phyloP scores from a whole-genome alignment of 2,329 filamentous ascomycete genomes.

The Fusarium equiseti region DNA sequence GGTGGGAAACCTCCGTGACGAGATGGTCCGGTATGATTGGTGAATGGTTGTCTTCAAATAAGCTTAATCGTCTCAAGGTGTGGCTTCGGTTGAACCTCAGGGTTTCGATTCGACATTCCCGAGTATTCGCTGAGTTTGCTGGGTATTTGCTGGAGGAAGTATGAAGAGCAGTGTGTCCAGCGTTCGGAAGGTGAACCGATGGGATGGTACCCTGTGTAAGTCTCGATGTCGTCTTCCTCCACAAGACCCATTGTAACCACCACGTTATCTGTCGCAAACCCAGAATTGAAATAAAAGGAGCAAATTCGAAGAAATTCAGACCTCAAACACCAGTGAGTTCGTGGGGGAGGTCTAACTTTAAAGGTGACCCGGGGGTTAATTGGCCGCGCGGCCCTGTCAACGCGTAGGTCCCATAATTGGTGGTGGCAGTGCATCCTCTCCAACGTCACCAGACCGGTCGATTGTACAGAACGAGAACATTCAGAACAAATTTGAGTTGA shows the following conservation, averaged over 20 bases:
- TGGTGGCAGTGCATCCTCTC: slow-evolving; percentile 41
- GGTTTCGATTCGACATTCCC: background rate
- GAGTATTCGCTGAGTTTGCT: background rate
- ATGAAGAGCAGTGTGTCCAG: background rate
- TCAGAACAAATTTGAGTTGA: background rate
- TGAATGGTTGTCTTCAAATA: slow-evolving; percentile 10
- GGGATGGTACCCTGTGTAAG: background rate
- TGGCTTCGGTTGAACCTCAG: slow-evolving; percentile 20
- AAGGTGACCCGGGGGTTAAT: slow-evolving; percentile 10
- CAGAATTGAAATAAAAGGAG: background rate
- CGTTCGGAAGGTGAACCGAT: background rate
- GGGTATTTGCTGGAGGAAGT: background rate
- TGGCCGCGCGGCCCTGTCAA: slow-evolving; percentile 42
- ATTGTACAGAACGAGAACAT: background rate
- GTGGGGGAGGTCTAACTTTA: slow-evolving; percentile 20
- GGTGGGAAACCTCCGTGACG: slow-evolving; percentile 4
- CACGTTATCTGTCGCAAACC: background rate
- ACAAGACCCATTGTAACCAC: background rate
- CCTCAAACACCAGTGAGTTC: background rate
- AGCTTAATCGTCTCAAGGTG: slow-evolving; percentile 31
- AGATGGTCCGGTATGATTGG: slow-evolving; percentile 16
- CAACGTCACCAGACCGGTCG: slow-evolving; percentile 26
- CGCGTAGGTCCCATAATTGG: slow-evolving; percentile 36
- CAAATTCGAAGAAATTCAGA: background rate
- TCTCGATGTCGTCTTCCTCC: background rate